phyloP scores from a whole-genome alignment of 2,329 filamentous ascomycete species.

The Diatrype stigma region DNA sequence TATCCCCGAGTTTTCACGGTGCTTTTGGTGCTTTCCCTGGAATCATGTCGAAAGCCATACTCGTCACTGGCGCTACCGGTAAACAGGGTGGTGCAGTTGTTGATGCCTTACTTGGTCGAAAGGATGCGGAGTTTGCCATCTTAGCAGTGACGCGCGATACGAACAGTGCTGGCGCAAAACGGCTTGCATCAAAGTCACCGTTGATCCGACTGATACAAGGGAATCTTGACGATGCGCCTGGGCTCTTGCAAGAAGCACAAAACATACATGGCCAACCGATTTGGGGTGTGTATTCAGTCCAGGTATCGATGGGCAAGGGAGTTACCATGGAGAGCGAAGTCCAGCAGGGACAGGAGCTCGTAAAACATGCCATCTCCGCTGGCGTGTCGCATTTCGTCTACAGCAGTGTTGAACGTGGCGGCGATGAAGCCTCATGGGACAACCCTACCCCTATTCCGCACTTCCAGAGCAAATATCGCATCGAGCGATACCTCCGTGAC shows the following conservation, averaged over 20 bases:
- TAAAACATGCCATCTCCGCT: constrained; percentile 53
- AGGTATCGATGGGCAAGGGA: constrained; percentile 30
- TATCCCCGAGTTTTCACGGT: too few species aligned
- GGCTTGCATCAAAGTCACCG: constrained; percentile 39
- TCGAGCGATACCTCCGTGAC: constrained; percentile 59
- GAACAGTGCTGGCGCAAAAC: constrained; percentile 41
- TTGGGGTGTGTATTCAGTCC: constrained; percentile 60
- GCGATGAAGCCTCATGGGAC: constrained; percentile 43
- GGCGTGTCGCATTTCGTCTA: constrained; percentile 60
- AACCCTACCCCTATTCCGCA: constrained; percentile 55
- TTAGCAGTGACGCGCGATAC: constrained; percentile 57
- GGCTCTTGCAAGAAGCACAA: constrained; percentile 39
- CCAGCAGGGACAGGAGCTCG: constrained; percentile 51
- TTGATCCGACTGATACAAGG: constrained; percentile 41
- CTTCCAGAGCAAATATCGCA: constrained; percentile 57
- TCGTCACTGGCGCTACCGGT: constrained; percentile 45
- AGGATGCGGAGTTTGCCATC: constrained; percentile 31
- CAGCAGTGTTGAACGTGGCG: constrained; percentile 60
- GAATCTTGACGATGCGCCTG: constrained; percentile 46
- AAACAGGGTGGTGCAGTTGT: constrained; percentile 44
- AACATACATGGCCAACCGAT: constrained; percentile 30
- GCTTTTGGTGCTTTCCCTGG: neutral
- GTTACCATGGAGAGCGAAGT: constrained; percentile 34
- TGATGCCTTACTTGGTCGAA: constrained; percentile 32
- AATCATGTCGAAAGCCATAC: constrained; percentile 29